These are phyloP conservation scores for Gyromitra esculenta DNA, from an alignment of 2,329 filamentous ascomycete species.

Conservation along the genomic window DNA sequence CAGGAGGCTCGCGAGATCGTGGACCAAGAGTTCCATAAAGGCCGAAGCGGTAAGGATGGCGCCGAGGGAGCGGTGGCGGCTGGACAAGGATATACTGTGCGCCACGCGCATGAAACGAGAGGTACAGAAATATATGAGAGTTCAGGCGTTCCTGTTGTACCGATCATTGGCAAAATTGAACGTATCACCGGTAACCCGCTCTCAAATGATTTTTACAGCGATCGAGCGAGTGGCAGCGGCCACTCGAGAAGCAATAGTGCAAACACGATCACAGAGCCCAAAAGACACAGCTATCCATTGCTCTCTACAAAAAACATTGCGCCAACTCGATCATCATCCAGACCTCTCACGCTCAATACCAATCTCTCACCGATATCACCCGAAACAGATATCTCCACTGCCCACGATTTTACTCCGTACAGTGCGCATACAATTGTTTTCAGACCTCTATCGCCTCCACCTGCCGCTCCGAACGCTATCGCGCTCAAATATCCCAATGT, in stretches of 20 bases:
- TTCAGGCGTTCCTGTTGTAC: constrained; percentile 8
- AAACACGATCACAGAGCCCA: constrained; percentile 2
- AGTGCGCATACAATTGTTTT: constrained; percentile 19
- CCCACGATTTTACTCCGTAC: constrained; percentile 38
- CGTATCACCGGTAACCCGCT: constrained; percentile 52
- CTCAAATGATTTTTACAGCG: constrained; percentile 50
- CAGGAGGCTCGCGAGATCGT: constrained; percentile 33
- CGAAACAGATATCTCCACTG: constrained; percentile 29
- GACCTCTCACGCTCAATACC: constrained; percentile 18
- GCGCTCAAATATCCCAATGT: constrained; percentile 46
- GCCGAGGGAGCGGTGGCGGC: constrained; percentile 8
- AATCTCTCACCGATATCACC: constrained; percentile 45
- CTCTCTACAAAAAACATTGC: constrained; percentile 14
- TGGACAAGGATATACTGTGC: constrained; percentile 30
- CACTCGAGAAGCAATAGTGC: constrained; percentile 38
- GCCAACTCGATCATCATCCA: background rate
- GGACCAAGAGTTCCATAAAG: constrained; percentile 22
- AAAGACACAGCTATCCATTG: constrained; percentile 21
- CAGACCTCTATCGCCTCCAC: constrained; percentile 35
- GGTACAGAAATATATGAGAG: constrained; percentile 8
- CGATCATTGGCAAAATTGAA: constrained; percentile 51
- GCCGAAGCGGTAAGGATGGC: background rate
- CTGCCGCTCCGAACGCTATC: constrained; percentile 28
- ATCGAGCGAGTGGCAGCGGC: constrained; percentile 38
- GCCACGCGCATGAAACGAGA: background rate